Base-by-base conservation (phyloP, 169 alveolate species). In the Miamiensis avidus region DNA sequence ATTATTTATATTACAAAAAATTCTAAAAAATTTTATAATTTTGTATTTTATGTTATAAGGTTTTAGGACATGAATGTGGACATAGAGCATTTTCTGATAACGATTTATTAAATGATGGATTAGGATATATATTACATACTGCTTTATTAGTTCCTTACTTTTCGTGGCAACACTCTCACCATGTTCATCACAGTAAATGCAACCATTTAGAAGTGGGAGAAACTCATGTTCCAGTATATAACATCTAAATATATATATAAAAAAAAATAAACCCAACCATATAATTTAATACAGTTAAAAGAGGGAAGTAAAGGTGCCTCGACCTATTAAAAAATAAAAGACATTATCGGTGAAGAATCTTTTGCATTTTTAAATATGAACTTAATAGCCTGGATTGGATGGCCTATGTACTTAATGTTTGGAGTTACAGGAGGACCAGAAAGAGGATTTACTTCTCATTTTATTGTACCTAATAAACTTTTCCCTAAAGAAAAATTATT, bases 91-190 rank as follows among this genome's bases (percentile, higher is more conserved):
- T 89, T 81, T 84, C 91, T n/a, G 87, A 89, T 29, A 81, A 72
- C 73, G 74, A 75, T 74, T 69, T 82, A 84, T 73, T 87, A 75
- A 91, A 92, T 76, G 93, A 91, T 32, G 72, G 31, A 28, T 88
- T 92, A 78, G 95, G 95, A 29, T 92, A 83, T 72, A 83, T 90
- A 72, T 74, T 87, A 31, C 94, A 90, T 83, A 82, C 90, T 32
- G 74, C 82, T 34, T 34, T 90, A 32, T 85, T 90, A 79, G 95
- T 92, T 1, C 95, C 95, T 1, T 92, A 92, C 84, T 92, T 83
- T 85, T 87, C 92, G 20, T 92, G 95, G 95, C 91, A 92, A 89
- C 89, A 89, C 75, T 89, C 93, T 74, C 95, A 92, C 65, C 92
- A 92, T 69, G 88, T 87, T 73, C 95, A 92, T 84, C 95, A 92